phyloP scores from a whole-genome alignment of 1,284 basidiomycete genomes.

The Marasmius tenuissimus region DNA sequence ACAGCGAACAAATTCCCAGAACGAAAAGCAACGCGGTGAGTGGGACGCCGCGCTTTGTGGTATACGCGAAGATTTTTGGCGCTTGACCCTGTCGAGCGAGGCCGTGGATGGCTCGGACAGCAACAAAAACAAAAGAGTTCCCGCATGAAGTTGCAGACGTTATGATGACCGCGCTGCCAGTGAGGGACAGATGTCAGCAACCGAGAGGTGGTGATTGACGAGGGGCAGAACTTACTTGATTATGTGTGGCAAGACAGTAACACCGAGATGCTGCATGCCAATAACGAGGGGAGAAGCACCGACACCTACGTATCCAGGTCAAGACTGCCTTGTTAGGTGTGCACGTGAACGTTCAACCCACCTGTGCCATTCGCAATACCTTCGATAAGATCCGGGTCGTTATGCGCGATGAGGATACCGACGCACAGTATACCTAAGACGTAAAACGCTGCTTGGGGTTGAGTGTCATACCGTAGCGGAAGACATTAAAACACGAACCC shows the following conservation, averaged over 20 bases:
- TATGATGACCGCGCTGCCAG: slow-evolving; percentile 13
- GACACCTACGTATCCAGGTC: slow-evolving; percentile 32
- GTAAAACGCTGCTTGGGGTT: slow-evolving; percentile 6
- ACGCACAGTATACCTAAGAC: slow-evolving; percentile 19
- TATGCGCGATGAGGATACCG: slow-evolving; percentile 30
- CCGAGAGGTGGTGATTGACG: not conserved
- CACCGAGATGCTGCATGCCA: slow-evolving; percentile 49
- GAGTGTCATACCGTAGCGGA: not conserved
- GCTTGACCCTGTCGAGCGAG: slow-evolving; percentile 13
- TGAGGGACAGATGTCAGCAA: too few species aligned
- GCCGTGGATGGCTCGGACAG: slow-evolving; percentile 12
- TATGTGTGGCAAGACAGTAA: slow-evolving; percentile 45
- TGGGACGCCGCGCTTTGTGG: slow-evolving; percentile 13
- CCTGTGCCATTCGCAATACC: slow-evolving; percentile 37
- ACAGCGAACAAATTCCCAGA: slow-evolving; percentile 9
- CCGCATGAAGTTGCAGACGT: slow-evolving; percentile 15
- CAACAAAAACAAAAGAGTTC: slow-evolving; percentile 14
- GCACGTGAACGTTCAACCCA: slow-evolving; percentile 45
- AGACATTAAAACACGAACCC: not conserved
- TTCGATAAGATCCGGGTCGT: slow-evolving; percentile 9
- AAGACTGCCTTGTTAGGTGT: slow-evolving; percentile 36
- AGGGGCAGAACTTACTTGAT: slow-evolving; percentile 14
- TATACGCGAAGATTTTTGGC: slow-evolving; percentile 10
- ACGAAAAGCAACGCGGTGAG: slow-evolving; percentile 11
- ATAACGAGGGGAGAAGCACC: slow-evolving; percentile 46